These are phyloP conservation scores for Mortierella sp. DNA, from an alignment of 371 early-diverging fungal genomes.

Conservation along the genomic window DNA sequence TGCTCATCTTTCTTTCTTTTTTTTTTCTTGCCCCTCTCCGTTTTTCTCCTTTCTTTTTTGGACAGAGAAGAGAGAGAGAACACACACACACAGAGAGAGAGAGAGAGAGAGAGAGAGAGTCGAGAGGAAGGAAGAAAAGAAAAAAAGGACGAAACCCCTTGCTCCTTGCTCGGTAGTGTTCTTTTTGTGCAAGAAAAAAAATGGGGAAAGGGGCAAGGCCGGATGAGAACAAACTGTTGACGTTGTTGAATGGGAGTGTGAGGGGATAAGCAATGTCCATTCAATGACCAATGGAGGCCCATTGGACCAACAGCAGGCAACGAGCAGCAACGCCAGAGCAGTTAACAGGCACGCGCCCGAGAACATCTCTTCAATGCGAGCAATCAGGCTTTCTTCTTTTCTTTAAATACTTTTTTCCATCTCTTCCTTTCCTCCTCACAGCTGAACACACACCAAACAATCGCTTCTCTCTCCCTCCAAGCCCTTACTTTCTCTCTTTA, in stretches of 20 bases:
- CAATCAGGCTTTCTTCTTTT: background rate
- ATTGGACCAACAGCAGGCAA: no score
- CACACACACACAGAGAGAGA: background rate
- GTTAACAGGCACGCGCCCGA: background rate
- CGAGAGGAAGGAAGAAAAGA: background rate
- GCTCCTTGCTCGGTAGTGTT: constrained; percentile 19
- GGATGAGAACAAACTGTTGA: background rate
- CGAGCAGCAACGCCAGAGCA: no score
- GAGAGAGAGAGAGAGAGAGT: background rate
- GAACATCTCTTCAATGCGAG: no score
- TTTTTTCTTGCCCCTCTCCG: background rate
- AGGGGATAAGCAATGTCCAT: no score
- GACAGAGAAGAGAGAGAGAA: no score
- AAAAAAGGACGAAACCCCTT: constrained; percentile 20
- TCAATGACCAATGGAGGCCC: no score
- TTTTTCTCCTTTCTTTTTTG: constrained; percentile 1
- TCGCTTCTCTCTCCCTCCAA: background rate
- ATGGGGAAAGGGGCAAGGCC: background rate
- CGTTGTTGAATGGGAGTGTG: background rate
- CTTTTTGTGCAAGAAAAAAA: background rate
- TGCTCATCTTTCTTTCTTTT: no score
- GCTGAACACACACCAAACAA: background rate
- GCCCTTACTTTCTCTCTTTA: background rate
- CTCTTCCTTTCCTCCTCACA: background rate
- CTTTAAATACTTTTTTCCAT: background rate